Base-by-base conservation (phyloP, 805 yeast genomes). In the Yarrowia sp. region DNA sequence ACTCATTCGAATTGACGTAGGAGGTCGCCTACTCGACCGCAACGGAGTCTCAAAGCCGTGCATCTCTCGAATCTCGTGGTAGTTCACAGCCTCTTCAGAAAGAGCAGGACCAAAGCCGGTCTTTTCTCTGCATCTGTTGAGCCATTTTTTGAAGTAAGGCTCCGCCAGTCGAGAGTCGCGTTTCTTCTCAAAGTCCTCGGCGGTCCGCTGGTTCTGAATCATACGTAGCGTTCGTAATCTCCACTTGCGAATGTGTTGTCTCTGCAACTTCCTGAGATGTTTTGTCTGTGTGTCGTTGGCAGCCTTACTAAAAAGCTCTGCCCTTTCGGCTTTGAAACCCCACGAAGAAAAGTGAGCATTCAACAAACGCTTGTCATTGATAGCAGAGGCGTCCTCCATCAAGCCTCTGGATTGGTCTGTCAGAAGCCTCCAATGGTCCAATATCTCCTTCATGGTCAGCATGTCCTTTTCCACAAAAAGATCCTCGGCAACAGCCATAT, bases 71-170 rank as follows among this genome's bases (percentile, higher is more conserved):
- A 54, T 54, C 26, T 54, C 61, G 11, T 54, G 61, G 33, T 36
- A 54, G 30, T 35, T 54, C 35, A 54, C 61, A 26, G 61, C 61
- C 11, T 36, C 46, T 2, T 54, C 46, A 7, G 61, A 54, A 14
- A 54, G 26, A 8, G 46, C 30, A 2, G 61, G 46, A 1, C 61
- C 61, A 51, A 51, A 51, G 21, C 61, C 61, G 2, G 33, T 26
- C 26, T 54, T 54, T 8, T 36, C 61, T 26, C 61, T 24, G 35
- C 26, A 12, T 14, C 17, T 24, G 26, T 38, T 38, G 28, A 54
- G 61, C 61, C 61, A 54, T 19, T 26, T 54, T 16, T 54, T 54
- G 61, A 54, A 54, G 26, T 54, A 54, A 4, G 61, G 61, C 46
- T 38, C 61, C 17, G 19, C 35, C 36, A 54, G 36, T 19, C 61